A percentile compares a stretch with the other conserved stretches of the same genome.
Conservation (phyloP, 805 yeast genomes). For the Scheffersomyces lignosus region DNA sequence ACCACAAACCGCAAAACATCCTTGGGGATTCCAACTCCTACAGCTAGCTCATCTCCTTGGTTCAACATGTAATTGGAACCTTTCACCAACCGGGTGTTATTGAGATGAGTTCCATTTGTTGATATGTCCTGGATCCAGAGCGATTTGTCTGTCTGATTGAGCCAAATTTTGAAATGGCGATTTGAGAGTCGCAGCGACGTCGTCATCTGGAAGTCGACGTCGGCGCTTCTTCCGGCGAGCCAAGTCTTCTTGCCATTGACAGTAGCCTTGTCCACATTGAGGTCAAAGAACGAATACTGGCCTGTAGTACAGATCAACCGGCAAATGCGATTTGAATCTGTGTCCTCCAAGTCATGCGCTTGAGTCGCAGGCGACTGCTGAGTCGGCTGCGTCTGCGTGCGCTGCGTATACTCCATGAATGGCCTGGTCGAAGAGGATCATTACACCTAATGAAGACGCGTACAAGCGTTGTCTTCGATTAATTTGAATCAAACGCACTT, state of each 20-base stretch:
- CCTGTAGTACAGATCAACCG: slow-evolving; percentile 63
- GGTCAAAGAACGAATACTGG: slow-evolving; percentile 48
- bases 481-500: too few species aligned
- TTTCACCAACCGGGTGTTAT: slow-evolving; percentile 69
- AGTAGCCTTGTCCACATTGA: slow-evolving; percentile 29
- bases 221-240: slow-evolving; percentile 73
- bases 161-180: slow-evolving; percentile 70
- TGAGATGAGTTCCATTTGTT: slow-evolving; percentile 91
- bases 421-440: too few species aligned
- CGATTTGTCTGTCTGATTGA: slow-evolving; percentile 55
- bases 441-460: too few species aligned
- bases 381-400: slow-evolving; percentile 34
- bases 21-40: slow-evolving; percentile 79
- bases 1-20: slow-evolving; percentile 61
- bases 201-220: slow-evolving; percentile 63
- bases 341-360: slow-evolving; percentile 21
- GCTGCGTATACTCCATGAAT: slow-evolving; percentile 4
- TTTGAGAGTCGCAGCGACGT: slow-evolving; percentile 67
- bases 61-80: slow-evolving; percentile 77
- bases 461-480: too few species aligned
- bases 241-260: slow-evolving; percentile 43
- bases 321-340: slow-evolving; percentile 42
- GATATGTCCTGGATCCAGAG: slow-evolving; percentile 72
- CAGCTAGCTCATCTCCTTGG: slow-evolving; percentile 91
- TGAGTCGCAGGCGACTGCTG: slow-evolving; percentile 36